Evolutionary conservation across 1,139 yeast species (phyloP), one percentile per base, ranked within the genome.

Genomic region (Blastobotrys indianensis): DNA sequence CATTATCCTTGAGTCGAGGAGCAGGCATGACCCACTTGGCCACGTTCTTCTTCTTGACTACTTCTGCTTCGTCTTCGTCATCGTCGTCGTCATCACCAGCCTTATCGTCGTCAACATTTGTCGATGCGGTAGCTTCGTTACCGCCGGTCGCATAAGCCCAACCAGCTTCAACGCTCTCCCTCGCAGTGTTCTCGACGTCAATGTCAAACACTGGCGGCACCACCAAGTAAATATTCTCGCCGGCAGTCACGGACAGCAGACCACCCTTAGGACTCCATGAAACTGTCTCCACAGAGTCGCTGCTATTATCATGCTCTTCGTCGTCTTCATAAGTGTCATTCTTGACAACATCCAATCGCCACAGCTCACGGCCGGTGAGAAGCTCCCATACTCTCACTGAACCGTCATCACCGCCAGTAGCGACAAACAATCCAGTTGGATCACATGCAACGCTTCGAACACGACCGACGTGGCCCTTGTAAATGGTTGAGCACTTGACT

Each of bases 341-440:
- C 42, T 59, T 60, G 36, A 80, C 68, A 20, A 85, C 67, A 47
- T 72, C 72, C 23, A 79, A 72, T 52, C 79, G 76, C 75, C 79
- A 86, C 42, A 92, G 85, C 70, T 90, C 94, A 68, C 98, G 80
- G 42, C 98, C 99, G 4, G 97, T 87, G 50, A 88, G 72, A 12
- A 88, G 80, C 69, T 94, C 99, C 98, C 98, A 92, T 15, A 92
- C 76, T 58, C 96, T 76, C n/a, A 92, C 88, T 23, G 90, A 77
- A 43, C 97, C 97, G 64, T 92, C 99, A 63, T 92, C 98, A 23
- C 96, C 85, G 47, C 97, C 98, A 8, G 98, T 92, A 17, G 98
- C 98, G 53, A 92, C 72, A 92, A 95, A 92, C 58, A 85, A 74
- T 7, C 98, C 99, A 44, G 81, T 75, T 44, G 96, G 95, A 63